Evolutionary conservation across 345 rosid genomes (phyloP).

Genomic region (Eucalyptus pauciflora): DNA sequence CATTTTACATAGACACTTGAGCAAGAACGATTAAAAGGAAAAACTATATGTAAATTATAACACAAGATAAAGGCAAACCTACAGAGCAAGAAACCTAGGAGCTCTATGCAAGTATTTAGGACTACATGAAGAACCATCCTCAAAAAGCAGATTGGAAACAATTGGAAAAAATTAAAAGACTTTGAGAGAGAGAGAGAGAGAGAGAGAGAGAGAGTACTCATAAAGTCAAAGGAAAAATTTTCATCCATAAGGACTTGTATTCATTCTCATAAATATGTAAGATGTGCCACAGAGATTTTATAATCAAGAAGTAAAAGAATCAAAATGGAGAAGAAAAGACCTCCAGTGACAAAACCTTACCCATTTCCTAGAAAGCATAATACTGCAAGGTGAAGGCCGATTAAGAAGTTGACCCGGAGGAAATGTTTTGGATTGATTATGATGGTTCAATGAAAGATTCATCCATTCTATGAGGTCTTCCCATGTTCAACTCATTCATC

Average conservation of each 20-base stretch:
- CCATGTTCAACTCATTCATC: neutral
- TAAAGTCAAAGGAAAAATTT: neutral
- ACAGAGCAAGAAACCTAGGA: neutral
- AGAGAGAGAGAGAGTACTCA: neutral
- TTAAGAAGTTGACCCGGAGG: neutral
- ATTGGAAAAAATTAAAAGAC: neutral
- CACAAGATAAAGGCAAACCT: neutral
- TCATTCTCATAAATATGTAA: neutral
- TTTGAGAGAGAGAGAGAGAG: neutral
- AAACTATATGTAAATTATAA: neutral
- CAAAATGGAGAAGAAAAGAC: neutral
- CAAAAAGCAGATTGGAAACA: neutral
- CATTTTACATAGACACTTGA: neutral
- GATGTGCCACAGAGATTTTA: neutral
- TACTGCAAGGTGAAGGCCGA: neutral
- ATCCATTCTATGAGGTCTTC: neutral
- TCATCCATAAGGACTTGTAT: neutral
- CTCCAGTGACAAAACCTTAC: neutral
- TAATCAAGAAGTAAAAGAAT: neutral
- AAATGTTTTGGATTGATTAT: neutral
- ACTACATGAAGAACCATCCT: neutral
- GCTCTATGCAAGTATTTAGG: neutral
- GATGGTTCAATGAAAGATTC: neutral
- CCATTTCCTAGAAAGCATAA: neutral
- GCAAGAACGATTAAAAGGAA: neutral